Evolutionary conservation across 202 grass and related monocot genomes (phyloP).

Genomic region (Digitaria exilis): DNA sequence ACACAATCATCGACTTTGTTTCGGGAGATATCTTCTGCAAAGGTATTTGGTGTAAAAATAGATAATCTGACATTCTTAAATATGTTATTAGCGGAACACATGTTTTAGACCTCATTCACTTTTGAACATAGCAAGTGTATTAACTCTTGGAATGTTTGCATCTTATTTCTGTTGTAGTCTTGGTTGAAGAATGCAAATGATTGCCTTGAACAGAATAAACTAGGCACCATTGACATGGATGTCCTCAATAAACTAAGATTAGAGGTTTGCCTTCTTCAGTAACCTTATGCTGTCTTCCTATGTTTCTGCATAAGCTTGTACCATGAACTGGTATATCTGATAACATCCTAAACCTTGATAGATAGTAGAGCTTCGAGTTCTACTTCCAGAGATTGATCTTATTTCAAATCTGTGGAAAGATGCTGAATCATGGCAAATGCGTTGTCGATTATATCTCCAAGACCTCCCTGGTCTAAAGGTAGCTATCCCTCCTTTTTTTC

Average conservation of each 20-base stretch:
- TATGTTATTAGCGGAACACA: background rate
- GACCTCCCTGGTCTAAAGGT: slow-evolving; percentile 67
- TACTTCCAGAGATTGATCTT: slow-evolving; percentile 64
- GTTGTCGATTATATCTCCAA: slow-evolving; percentile 67
- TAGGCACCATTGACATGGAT: slow-evolving; percentile 53
- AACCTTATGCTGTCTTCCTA: slow-evolving; percentile 29
- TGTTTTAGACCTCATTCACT: background rate
- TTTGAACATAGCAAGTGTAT: slow-evolving; percentile 3
- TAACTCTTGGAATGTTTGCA: slow-evolving; percentile 15
- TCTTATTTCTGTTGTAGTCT: slow-evolving; percentile 52
- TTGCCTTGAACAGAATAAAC: slow-evolving; percentile 59
- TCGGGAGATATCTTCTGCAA: slow-evolving; percentile 71
- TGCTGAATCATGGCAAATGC: slow-evolving; percentile 76
- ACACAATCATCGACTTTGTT: slow-evolving; percentile 50
- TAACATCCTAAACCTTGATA: slow-evolving; percentile 49
- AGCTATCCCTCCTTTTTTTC: slow-evolving; percentile 13
- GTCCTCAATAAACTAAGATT: slow-evolving; percentile 64
- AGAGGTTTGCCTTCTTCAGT: slow-evolving; percentile 60
- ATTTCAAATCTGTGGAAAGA: slow-evolving; percentile 70
- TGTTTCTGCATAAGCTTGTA: slow-evolving; percentile 26
- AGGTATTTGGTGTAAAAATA: slow-evolving; percentile 57
- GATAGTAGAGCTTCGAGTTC: slow-evolving; percentile 66
- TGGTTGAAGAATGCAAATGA: slow-evolving; percentile 67
- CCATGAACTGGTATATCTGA: slow-evolving; percentile 22
- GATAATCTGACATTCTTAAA: slow-evolving; percentile 4